Percentiles rank a stretch among this genome's conserved stretches.
phyloP scores from a whole-genome alignment of 495 filamentous ascomycete genomes.

The Podospora anserina region DNA sequence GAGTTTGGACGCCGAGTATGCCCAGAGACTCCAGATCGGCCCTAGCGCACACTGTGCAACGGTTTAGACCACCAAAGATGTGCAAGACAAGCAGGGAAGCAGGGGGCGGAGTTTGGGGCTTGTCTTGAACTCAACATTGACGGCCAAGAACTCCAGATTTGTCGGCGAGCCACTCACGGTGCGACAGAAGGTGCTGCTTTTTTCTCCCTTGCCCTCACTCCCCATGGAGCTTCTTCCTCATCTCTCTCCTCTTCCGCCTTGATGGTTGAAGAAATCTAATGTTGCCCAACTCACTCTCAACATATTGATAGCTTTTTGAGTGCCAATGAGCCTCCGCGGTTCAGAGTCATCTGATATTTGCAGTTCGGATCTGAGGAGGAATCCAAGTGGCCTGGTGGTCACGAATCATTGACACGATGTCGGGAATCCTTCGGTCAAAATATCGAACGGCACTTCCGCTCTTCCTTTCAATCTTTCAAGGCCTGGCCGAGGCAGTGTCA shows the following conservation, averaged over 20 bases:
- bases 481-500: conserved; percentile 8
- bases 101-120: neutral
- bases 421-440: neutral
- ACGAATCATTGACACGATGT: neutral
- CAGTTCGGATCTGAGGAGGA: neutral
- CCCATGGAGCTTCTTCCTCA: neutral
- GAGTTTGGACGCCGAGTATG: no score
- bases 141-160: neutral
- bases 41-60: neutral
- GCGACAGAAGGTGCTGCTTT: neutral
- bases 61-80: neutral
- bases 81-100: neutral
- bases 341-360: neutral
- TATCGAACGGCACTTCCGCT: neutral
- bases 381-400: neutral
- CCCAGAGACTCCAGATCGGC: neutral
- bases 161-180: neutral
- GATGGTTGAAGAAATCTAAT: neutral
- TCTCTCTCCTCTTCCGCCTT: neutral
- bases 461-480: neutral
- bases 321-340: neutral
- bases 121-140: neutral
- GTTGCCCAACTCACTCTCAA: neutral
- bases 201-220: neutral
- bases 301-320: neutral